Evolutionary conservation across 2,329 filamentous ascomycete genomes (phyloP), one percentile per base, ranked within the genome.

Genomic region (Tolypocladium album): DNA sequence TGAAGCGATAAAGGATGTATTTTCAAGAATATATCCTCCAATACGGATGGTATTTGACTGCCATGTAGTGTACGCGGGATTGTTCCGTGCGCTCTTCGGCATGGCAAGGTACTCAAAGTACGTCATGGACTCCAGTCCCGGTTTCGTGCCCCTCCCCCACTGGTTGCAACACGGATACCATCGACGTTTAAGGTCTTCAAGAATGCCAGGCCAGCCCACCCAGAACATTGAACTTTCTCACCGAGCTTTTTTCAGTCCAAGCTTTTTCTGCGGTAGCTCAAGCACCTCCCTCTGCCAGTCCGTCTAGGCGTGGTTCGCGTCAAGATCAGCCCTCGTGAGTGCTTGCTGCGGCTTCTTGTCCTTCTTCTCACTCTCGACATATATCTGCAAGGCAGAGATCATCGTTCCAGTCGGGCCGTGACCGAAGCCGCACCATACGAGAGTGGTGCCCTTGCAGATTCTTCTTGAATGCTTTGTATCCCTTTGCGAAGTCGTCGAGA

Each of bases 371-470:
- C 45, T 36, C 45, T 61, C 45, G 6, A 31, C 39, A 9, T 55
- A 58, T 40, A 60, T 58, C 20, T 63, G 62, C 13, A 63, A 34
- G 7, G 58, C 60, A 9, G 42, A 34, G n/a, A 63, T 15, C 40
- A 61, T 55, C 0, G 58, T 60, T 1, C 62, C 62, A 6, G 62
- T 63, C 22, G 60, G 58, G 13, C 62, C 62, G n/a, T 59, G 53
- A 1, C 62, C 62, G 20, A 56, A 61, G 40, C 62, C 62, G 17
- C 62, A 63, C 58, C 60, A 63, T 1, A 63, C 57, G 4, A 63
- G 58, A 3, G 62, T 63, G 11, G 11, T 11, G 4, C 56, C 53
- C 4, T 34, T 1, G n/a, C 55, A 22, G n/a, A 17, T 60, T 39
- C 11, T 52, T 20, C 11, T 31, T 31, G 31, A 62, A 62, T 2